These are phyloP conservation scores for Serendipita vermifera DNA, from an alignment of 768 basidiomycete genomes.

Conservation along the genomic window DNA sequence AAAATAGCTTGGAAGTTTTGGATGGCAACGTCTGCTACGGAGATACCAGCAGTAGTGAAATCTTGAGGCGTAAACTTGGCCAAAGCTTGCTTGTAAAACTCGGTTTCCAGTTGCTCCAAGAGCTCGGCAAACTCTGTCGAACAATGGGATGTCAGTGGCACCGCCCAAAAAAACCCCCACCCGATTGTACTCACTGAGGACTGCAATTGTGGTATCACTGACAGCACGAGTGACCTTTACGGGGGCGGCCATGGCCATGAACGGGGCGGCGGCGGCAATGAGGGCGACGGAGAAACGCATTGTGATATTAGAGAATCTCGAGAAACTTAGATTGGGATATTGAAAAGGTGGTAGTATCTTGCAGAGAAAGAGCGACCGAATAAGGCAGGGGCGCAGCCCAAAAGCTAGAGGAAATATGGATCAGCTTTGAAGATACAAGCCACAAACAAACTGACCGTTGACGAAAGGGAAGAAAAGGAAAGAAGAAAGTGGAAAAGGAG, in stretches of 20 bases:
- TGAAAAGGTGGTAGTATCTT: background rate
- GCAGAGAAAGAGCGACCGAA: slow-evolving; percentile 6
- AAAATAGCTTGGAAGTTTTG: slow-evolving; percentile 37
- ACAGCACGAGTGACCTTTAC: slow-evolving; percentile 23
- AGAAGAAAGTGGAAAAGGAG: background rate
- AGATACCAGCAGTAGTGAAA: slow-evolving; percentile 54
- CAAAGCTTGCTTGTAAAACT: slow-evolving; percentile 56
- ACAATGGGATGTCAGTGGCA: background rate
- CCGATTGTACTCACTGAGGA: slow-evolving; percentile 22
- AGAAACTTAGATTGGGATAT: background rate
- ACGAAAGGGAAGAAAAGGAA: slow-evolving; percentile 1
- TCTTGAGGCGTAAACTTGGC: slow-evolving; percentile 49
- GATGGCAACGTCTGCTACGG: slow-evolving; percentile 37
- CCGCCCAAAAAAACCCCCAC: no score
- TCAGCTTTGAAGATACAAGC: background rate
- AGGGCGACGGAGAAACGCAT: slow-evolving; percentile 39
- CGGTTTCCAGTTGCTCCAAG: slow-evolving; percentile 57
- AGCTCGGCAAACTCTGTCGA: slow-evolving; percentile 57
- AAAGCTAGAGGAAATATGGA: background rate
- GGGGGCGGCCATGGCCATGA: slow-evolving; percentile 40
- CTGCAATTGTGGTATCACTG: slow-evolving; percentile 36
- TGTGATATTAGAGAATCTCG: slow-evolving; percentile 17
- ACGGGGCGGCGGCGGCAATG: slow-evolving; percentile 30
- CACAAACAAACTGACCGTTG: slow-evolving; percentile 6
- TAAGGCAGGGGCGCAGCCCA: slow-evolving; percentile 7